Evolutionary conservation across 2,329 filamentous ascomycete genomes (phyloP), one percentile per base, ranked within the genome.

Genomic region (Zasmidium cellare): DNA sequence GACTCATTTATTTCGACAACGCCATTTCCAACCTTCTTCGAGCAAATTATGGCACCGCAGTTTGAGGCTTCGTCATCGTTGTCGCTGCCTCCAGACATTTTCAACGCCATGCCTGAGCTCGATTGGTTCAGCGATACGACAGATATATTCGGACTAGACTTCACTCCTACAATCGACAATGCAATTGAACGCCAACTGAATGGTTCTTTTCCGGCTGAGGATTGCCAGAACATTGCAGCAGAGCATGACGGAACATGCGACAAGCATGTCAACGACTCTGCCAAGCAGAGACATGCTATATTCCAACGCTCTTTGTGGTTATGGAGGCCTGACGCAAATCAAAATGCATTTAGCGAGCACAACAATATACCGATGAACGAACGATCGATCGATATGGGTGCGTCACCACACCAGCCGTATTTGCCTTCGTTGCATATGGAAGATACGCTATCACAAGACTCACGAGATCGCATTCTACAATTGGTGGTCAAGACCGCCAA

Each of bases 391-490:
- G 63, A 71, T 20, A 60, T 69, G 12, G 65, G 67, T n/a, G 58
- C 66, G 2, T 71, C 69, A 1, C 71, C 71, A 6, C 69, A 72
- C 41, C 60, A 66, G 49, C 67, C 68, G 1, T 63, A 65, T 41
- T 49, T 70, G 3, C 62, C 67, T 0, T 61, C 66, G n/a, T 50
- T 72, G 3, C 44, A 55, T 1, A 67, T 72, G 20, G 61, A 65
- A 16, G 69, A 67, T 20, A 56, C 55, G 1, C 57, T 72, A 1
- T 62, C 60, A 3, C 50, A 59, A 22, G 59, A 58, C 48, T 60
- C 63, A 20, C 65, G 70, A 1, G 69, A 72, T 53, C 64, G 64
- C 1, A 69, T 72, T n/a, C 65, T 72, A 31, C 67, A 71, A 19
- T 61, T 72, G 2, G 68, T 72, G 1, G 61, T 65, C 1, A 71